Evolutionary conservation across 176 grass and related monocot species (phyloP).

Genomic region (Cenchrus purpureus): DNA sequence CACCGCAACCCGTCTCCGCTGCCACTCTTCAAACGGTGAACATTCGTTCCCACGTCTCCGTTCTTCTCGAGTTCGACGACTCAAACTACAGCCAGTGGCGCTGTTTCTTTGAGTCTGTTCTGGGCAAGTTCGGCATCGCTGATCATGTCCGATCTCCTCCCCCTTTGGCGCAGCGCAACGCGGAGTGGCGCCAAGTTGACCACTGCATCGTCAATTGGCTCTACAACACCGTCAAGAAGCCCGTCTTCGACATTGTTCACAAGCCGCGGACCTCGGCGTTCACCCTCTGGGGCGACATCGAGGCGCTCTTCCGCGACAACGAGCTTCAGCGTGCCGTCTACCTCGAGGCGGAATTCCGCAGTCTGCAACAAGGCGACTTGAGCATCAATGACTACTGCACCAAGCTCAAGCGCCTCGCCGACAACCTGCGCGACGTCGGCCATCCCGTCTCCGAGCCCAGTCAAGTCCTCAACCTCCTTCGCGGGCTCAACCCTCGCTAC

Average conservation of each 20-base stretch:
- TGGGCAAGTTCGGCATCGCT: not conserved
- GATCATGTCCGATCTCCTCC: not conserved
- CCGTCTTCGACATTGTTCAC: not conserved
- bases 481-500: too few relatives aligned
- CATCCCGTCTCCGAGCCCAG: too few relatives aligned
- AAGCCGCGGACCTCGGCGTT: not conserved
- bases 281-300: not conserved
- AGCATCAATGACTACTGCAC: too few relatives aligned
- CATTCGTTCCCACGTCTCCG: too few relatives aligned
- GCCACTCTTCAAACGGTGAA: too few relatives aligned
- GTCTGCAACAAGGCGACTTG: not conserved
- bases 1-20: too few relatives aligned
- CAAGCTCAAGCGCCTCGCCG: too few relatives aligned
- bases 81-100: not conserved
- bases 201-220: not conserved
- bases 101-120: not conserved
- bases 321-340: not conserved
- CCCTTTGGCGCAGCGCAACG: not conserved
- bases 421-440: too few relatives aligned
- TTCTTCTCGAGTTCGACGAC: not conserved
- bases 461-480: too few relatives aligned
- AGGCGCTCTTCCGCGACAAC: not conserved
- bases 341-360: not conserved
- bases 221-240: not conserved
- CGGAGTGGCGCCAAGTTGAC: not conserved